Conservation (phyloP, 805 yeast species). For the Starmerella apis region DNA sequence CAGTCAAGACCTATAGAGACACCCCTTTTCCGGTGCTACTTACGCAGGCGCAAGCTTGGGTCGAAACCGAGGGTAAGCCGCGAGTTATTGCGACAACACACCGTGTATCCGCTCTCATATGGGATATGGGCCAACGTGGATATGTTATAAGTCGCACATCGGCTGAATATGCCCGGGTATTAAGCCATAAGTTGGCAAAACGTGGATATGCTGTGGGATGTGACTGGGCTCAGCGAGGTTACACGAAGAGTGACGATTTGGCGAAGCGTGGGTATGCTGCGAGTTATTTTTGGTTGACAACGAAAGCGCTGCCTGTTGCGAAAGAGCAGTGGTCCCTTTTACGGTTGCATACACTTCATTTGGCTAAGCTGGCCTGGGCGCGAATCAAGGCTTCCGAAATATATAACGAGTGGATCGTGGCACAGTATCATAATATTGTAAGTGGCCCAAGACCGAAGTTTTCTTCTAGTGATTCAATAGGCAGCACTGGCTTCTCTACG, state of each 20-base stretch:
- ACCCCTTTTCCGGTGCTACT: not conserved
- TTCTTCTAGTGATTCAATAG: not conserved
- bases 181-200: not conserved
- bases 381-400: not conserved
- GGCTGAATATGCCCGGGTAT: not conserved
- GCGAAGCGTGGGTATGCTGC: not conserved
- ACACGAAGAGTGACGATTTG: not conserved
- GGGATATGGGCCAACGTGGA: not conserved
- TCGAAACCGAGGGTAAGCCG: conserved; percentile 1
- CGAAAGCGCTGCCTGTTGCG: not conserved
- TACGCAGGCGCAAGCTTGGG: conserved; percentile 1
- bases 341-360: not conserved
- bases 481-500: not conserved
- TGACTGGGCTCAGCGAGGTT: not conserved
- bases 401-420: not conserved
- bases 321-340: not conserved
- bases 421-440: not conserved
- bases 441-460: not conserved
- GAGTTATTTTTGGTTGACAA: not conserved
- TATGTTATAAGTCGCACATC: not conserved
- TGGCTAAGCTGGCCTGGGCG: not conserved
- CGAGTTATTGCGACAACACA: not conserved
- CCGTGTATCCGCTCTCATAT: not conserved
- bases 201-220: not conserved
- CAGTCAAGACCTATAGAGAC: not conserved